phyloP scores from a whole-genome alignment of 805 yeast species.

The Hanseniaspora occidentalis region DNA sequence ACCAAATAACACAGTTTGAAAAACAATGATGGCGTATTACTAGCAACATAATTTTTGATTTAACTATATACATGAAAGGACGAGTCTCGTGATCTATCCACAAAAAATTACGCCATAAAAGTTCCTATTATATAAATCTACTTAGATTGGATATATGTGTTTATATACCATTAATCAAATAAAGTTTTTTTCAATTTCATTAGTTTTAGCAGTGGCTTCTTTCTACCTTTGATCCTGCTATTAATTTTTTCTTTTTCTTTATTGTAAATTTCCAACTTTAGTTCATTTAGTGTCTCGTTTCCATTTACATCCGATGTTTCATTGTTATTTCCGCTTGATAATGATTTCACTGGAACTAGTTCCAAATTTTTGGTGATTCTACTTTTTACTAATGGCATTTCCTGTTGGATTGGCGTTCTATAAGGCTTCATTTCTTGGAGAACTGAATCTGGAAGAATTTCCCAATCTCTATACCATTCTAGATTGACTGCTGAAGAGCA shows the following conservation, averaged over 20 bases:
- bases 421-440: constrained; percentile 23
- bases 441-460: constrained; percentile 21
- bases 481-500: constrained; percentile 25
- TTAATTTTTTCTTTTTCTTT: constrained; percentile 13
- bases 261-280: constrained; percentile 10
- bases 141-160: too few species aligned
- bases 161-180: neutral
- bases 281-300: constrained; percentile 6
- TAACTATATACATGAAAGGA: too few species aligned
- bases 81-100: neutral
- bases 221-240: constrained; percentile 18
- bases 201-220: constrained; percentile 18
- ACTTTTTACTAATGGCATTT: neutral
- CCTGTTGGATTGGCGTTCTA: constrained; percentile 16
- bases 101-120: neutral
- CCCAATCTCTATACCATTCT: constrained; percentile 25
- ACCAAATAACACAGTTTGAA: too few species aligned
- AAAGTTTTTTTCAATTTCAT: constrained; percentile 13
- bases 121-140: too few species aligned
- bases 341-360: neutral
- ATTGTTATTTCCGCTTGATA: neutral
- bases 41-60: too few species aligned
- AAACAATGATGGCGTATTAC: too few species aligned
- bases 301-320: constrained; percentile 1
- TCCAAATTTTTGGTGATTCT: neutral